Evolutionary conservation across 129 eudicot species (phyloP).

Genomic region (Heracleum sosnowskyi): DNA sequence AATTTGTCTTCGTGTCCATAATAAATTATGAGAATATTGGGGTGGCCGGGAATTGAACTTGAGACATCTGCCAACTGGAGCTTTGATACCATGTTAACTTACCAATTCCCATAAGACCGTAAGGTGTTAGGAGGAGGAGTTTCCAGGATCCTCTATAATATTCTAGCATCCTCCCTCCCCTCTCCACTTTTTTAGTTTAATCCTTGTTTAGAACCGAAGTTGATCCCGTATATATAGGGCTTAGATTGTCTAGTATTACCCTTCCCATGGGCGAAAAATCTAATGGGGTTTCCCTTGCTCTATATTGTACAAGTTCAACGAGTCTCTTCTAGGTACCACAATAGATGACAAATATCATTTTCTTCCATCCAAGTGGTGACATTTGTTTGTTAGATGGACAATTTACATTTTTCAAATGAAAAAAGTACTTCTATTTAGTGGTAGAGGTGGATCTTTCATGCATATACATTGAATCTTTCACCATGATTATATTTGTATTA

Average conservation of each 20-base stretch:
- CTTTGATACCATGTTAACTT: too few species aligned
- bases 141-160: too few species aligned
- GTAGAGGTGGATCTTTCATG: neutral
- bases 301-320: too few species aligned
- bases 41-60: too few species aligned
- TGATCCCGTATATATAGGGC: neutral
- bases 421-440: neutral
- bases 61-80: too few species aligned
- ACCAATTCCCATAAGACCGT: too few species aligned
- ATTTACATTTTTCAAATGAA: too few species aligned
- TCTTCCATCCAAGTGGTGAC: neutral
- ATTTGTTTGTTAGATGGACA: neutral
- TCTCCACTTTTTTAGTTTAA: too few species aligned
- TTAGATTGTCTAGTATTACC: neutral
- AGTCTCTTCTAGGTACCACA: neutral
- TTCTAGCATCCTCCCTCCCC: too few species aligned
- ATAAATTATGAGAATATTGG: too few species aligned
- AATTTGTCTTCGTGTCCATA: too few species aligned
- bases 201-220: neutral
- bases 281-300: neutral
- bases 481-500: neutral
- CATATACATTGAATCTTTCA: neutral
- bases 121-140: too few species aligned
- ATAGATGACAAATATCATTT: neutral
- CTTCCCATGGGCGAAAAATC: neutral